These are phyloP conservation scores for Venturia nashicola DNA, from an alignment of 2,329 filamentous ascomycete species.

Conservation along the genomic window DNA sequence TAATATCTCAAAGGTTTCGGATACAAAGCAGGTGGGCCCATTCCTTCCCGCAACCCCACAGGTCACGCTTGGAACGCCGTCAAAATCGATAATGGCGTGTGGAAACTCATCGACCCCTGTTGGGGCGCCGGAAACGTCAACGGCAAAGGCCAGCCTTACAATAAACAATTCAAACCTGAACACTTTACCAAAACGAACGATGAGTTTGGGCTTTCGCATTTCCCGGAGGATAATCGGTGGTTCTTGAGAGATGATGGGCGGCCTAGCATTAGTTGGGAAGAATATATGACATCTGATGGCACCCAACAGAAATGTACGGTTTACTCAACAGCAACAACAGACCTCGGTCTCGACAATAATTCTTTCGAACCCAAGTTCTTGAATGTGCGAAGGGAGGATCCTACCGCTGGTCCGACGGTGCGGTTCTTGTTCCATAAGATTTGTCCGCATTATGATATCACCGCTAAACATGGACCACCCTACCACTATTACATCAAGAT, in stretches of 20 bases:
- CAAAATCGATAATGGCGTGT: slow-evolving; percentile 69
- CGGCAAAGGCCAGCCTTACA: slow-evolving; percentile 44
- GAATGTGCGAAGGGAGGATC: slow-evolving; percentile 48
- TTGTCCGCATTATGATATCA: slow-evolving; percentile 75
- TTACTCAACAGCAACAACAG: slow-evolving; percentile 33
- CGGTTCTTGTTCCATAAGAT: slow-evolving; percentile 70
- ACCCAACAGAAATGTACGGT: slow-evolving; percentile 32
- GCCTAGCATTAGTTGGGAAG: slow-evolving; percentile 56
- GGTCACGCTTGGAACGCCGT: slow-evolving; percentile 92
- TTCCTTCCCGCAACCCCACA: slow-evolving; percentile 48
- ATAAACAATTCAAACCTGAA: slow-evolving; percentile 52
- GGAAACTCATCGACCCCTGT: slow-evolving; percentile 85
- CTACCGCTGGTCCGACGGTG: slow-evolving; percentile 30
- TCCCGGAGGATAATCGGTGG: slow-evolving; percentile 52
- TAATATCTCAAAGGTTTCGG: slow-evolving; percentile 47
- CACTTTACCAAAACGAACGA: slow-evolving; percentile 57
- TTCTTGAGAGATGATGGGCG: slow-evolving; percentile 68
- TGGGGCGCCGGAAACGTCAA: slow-evolving; percentile 76
- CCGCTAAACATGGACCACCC: slow-evolving; percentile 38
- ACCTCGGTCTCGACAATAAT: slow-evolving; percentile 39
- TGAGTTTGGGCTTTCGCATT: slow-evolving; percentile 71
- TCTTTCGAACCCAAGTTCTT: slow-evolving; percentile 50
- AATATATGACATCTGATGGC: slow-evolving; percentile 51
- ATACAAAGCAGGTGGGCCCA: slow-evolving; percentile 48
- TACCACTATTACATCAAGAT: slow-evolving; percentile 60